Conservation (phyloP, 2,329 filamentous ascomycete species). For the Ophiostoma tasmaniense region DNA sequence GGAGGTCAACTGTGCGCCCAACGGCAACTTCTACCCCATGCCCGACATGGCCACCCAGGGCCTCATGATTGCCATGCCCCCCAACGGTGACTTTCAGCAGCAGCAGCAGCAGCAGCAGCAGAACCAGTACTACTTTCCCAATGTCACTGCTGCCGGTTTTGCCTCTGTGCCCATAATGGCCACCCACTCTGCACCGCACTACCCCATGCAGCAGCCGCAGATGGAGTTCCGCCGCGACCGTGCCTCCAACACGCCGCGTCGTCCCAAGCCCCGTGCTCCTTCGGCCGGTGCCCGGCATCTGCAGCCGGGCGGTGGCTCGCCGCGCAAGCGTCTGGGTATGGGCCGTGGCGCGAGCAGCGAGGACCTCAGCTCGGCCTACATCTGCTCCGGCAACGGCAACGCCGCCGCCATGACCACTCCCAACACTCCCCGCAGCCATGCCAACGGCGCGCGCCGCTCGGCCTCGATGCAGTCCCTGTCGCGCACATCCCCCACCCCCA, state of each 20-base stretch:
- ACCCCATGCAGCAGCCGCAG: constrained; percentile 3
- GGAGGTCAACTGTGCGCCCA: constrained; percentile 13
- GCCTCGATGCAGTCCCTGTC: constrained; percentile 24
- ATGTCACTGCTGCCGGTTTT: constrained; percentile 1
- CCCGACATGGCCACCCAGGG: constrained; percentile 29
- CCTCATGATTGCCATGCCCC: constrained; percentile 47
- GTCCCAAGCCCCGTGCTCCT: constrained; percentile 43
- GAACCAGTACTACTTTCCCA: constrained; percentile 20
- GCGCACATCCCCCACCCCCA: constrained; percentile 10
- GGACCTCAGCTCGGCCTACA: constrained; percentile 7
- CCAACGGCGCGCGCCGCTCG: constrained; percentile 21
- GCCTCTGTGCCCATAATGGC: constrained; percentile 4
- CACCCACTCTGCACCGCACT: constrained; percentile 10
- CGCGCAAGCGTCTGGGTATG: constrained; percentile 32
- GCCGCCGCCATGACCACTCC: constrained; percentile 7
- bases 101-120: constrained; percentile 20
- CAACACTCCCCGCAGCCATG: constrained; percentile 13
- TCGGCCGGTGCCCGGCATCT: constrained; percentile 46
- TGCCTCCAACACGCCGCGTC: constrained; percentile 23
- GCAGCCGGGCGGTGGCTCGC: constrained; percentile 28
- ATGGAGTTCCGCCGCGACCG: constrained; percentile 17
- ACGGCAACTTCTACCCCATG: constrained; percentile 9
- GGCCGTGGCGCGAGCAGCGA: neutral
- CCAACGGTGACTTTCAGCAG: constrained; percentile 26
- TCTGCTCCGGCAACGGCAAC: neutral